Conservation (phyloP, 176 grass and related monocot genomes). For the Phoenix dactylifera region DNA sequence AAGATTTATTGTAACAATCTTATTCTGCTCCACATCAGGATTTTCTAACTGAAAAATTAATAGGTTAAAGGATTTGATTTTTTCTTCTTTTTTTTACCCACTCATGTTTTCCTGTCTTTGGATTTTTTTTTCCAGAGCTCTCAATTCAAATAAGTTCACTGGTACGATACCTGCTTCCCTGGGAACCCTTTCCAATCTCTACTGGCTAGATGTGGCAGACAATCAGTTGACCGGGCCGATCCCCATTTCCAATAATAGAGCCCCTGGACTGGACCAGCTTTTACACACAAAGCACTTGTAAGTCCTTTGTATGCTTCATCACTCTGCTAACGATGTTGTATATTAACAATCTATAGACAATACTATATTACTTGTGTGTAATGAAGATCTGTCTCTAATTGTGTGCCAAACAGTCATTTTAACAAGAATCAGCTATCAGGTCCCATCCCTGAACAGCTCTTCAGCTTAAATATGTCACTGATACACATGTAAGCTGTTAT, state of each 20-base stretch:
- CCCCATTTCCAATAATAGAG: constrained; percentile 40
- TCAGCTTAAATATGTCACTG: constrained; percentile 68
- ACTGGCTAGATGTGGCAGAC: constrained; percentile 51
- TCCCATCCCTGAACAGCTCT: constrained; percentile 68
- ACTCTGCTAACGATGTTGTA: not conserved
- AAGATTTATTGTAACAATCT: constrained; percentile 7
- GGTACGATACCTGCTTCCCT: constrained; percentile 52
- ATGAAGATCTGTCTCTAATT: not conserved
- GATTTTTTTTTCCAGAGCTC: constrained; percentile 23
- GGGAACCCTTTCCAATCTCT: constrained; percentile 52
- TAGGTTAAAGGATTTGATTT: not conserved
- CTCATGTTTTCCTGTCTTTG: not conserved
- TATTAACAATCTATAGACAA: too few relatives aligned
- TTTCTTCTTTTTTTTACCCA: not conserved
- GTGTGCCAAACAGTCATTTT: constrained; percentile 64
- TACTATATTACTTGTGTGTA: too few relatives aligned
- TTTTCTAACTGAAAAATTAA: too few relatives aligned
- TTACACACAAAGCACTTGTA: constrained; percentile 47
- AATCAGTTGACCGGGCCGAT: constrained; percentile 45
- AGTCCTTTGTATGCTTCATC: constrained; percentile 18
- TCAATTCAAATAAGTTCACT: constrained; percentile 55
- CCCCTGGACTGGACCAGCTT: constrained; percentile 57
- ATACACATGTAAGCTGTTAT: constrained; percentile 72
- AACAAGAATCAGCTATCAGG: constrained; percentile 82
- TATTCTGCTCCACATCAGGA: too few relatives aligned